Conservation (phyloP, 2,329 filamentous ascomycete genomes). For the Cladorrhinum sp. region DNA sequence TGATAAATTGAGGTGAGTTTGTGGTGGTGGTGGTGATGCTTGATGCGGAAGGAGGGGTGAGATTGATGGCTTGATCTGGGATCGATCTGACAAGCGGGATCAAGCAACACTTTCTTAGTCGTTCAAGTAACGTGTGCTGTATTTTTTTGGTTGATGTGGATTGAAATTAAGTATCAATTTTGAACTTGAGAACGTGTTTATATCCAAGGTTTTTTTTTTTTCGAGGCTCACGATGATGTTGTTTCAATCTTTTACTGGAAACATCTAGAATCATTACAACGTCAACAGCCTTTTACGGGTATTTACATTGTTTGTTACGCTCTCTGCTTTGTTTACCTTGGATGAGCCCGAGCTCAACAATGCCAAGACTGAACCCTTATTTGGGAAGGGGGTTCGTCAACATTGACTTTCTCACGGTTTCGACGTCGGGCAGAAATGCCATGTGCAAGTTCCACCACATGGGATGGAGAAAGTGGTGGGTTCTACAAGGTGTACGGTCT, state of each 20-base stretch:
- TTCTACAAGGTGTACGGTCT: background rate
- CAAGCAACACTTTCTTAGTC: background rate
- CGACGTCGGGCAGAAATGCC: background rate
- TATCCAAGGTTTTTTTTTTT: background rate
- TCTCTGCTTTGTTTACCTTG: slow-evolving; percentile 5
- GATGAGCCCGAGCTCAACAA: background rate
- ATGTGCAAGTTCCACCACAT: background rate
- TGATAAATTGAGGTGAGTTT: background rate
- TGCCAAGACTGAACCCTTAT: background rate
- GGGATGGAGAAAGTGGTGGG: background rate
- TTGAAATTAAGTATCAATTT: background rate
- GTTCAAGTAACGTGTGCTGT: background rate
- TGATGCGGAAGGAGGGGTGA: background rate
- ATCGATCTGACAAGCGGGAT: slow-evolving; percentile 2
- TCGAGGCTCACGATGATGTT: background rate
- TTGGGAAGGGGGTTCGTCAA: background rate
- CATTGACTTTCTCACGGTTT: background rate
- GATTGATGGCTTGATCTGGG: background rate
- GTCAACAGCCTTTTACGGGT: background rate
- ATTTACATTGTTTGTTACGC: slow-evolving; percentile 1
- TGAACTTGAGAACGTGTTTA: too few relatives aligned
- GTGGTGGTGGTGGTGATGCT: background rate
- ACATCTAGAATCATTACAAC: slow-evolving; percentile 19
- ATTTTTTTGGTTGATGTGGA: background rate
- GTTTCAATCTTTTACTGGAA: slow-evolving; percentile 15